Percentiles rank a stretch among this genome's conserved stretches.
These are phyloP conservation scores for Ophiocordyceps unilateralis DNA, from an alignment of 2,329 filamentous ascomycete genomes.

Conservation along the genomic window DNA sequence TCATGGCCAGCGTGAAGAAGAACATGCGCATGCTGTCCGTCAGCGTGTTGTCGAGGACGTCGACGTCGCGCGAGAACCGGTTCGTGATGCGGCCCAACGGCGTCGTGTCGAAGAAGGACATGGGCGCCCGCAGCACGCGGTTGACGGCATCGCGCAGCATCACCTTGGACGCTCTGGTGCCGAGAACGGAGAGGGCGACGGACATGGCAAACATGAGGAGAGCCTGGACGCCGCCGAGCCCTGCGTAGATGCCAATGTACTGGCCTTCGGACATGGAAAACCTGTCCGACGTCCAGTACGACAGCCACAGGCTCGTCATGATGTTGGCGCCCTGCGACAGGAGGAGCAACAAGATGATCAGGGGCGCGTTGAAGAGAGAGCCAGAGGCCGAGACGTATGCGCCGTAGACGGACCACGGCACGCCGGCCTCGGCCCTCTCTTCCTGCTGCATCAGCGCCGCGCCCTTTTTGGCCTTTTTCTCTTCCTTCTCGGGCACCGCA, in stretches of 20 bases:
- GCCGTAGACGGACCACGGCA: constrained; percentile 64
- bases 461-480: constrained; percentile 40
- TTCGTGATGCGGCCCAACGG: constrained; percentile 91
- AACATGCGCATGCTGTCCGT: constrained; percentile 88
- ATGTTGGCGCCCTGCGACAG: constrained; percentile 74
- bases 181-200: constrained; percentile 57
- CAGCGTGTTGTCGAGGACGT: constrained; percentile 89
- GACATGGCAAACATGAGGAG: constrained; percentile 68
- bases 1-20: constrained; percentile 68
- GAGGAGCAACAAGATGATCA: constrained; percentile 46
- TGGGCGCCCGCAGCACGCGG: constrained; percentile 54
- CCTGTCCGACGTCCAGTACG: constrained; percentile 77
- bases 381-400: constrained; percentile 65
- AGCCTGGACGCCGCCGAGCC: constrained; percentile 53
- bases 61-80: constrained; percentile 86
- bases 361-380: constrained; percentile 47
- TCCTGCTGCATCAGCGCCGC: constrained; percentile 53
- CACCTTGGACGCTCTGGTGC: constrained; percentile 64
- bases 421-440: constrained; percentile 55
- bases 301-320: constrained; percentile 77
- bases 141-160: constrained; percentile 71
- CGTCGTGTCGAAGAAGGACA: constrained; percentile 95
- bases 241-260: constrained; percentile 60
- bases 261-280: constrained; percentile 48
- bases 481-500: constrained; percentile 11